Base-by-base conservation (phyloP, 2,329 filamentous ascomycete species). In the Phaeosphaeria sp. region DNA sequence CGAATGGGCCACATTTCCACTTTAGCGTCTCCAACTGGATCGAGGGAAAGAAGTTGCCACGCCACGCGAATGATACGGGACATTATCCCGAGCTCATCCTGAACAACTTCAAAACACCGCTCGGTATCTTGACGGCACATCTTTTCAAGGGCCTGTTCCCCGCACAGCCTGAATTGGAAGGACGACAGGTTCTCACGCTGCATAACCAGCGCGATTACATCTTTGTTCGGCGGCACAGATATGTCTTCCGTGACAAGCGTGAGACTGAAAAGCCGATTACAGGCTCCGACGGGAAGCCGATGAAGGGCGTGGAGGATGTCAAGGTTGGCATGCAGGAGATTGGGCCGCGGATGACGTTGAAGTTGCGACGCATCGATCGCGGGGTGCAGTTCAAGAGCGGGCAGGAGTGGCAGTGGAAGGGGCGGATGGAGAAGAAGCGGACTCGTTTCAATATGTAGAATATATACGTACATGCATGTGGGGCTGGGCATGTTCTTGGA, bases 181-280 rank as follows among this genome's bases (percentile, higher is more conserved):
- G 94, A 4, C 84, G 94, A 22, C 93, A 97, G 72, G 93, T 97
- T 1, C 88, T 97, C 9, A 97, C 94, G 0, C 80, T 97, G 52
- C 93, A 97, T 78, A 97, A 97, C 69, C 93, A 97, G 81, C 89
- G 94, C 63, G 94, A 98, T 78, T 98, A 94, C 77, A 95, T 98
- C 68, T 99, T 99, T 76, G 85, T 98, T 51, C 85, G 95, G 5
- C 84, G 93, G 39, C 93, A 98, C 77, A 85, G 95, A 47, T 99
- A 99, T 72, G 86, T 96, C 1, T 97, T 99, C 80, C 86, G 95
- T 15, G 92, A 98, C 58, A 96, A 95, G 81, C 84, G 90, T 11
- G 83, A 87, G 55, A 93, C 89, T 0, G 95, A 98, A 80, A 97
- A 97, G 82, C 89, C 88, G 54, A 91, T 97, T 0, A 85, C 91